Evolutionary conservation across 768 basidiomycete species (phyloP), one percentile per base, ranked within the genome.

Genomic region (Lactarius evosmus): DNA sequence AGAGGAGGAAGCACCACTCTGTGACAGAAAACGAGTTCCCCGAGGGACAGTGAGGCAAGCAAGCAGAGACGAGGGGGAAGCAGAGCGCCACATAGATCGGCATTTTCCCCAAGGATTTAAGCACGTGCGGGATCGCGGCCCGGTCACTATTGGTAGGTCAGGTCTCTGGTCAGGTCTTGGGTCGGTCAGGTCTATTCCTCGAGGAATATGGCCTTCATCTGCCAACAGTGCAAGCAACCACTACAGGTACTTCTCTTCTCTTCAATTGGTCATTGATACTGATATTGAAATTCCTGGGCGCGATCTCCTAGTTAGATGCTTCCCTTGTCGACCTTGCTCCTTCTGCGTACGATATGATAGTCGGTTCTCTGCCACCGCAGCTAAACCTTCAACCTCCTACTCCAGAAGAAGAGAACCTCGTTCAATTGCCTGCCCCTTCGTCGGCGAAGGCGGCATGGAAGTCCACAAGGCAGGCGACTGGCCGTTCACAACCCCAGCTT

Each of bases 221-320:
- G 92, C 70, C 91, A 93, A 72, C 92, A 94, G 76, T 94, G 92
- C 80, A 93, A 93, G 76, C 90, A 95, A 71, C 92, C 91, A 7
- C 77, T 97, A 36, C 88, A 93, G 83, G 89, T 89, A 73, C 63
- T 75, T 56, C 52, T 9, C 22, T 51, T 61, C 30, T 63, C 66
- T 51, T 65, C 62, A 22, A 44, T 51, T 51, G 54, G 17, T 49
- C 46, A 12, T 14, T 49, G 2, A 25, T 49, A 49, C 25, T 49
- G 0, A 49, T 49, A 49, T 49, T 49, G 0, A 49, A 25, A 49
- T 27, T 25, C 29, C 12, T 40, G 33, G 14, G 22, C 34, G 49
- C 17, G 19, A 41, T 41, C 40, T 19, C 40, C 27, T 70, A 92
- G 85, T 83, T 94, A 69, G 95, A 98, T 79, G 88, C 86, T n/a